phyloP scores from a whole-genome alignment of 345 rosid species.

The Passiflora organensis region DNA sequence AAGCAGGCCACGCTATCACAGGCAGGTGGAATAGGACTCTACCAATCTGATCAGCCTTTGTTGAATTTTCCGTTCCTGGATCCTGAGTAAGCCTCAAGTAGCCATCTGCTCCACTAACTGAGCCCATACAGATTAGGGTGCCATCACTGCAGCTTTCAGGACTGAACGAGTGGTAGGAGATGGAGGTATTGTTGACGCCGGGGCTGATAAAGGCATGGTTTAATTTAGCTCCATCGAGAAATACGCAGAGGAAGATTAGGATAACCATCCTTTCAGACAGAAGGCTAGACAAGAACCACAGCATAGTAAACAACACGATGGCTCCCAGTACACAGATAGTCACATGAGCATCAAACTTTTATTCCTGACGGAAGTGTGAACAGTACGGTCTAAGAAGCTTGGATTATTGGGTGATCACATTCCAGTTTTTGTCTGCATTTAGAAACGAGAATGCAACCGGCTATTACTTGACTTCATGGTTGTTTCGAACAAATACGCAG shows the following conservation, averaged over 20 bases:
- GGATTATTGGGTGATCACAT: constrained; percentile 3
- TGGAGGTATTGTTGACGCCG: background rate
- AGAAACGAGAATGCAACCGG: background rate
- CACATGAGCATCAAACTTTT: no score
- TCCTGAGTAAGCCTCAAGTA: constrained; percentile 27
- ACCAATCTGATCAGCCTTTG: constrained; percentile 12
- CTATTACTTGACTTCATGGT: constrained; percentile 1
- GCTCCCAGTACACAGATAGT: no score
- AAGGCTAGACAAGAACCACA: no score
- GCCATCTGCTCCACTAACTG: constrained; percentile 16
- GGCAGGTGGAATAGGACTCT: constrained; percentile 24
- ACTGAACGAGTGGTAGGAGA: constrained; percentile 23
- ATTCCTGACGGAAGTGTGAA: background rate
- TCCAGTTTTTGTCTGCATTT: constrained; percentile 14
- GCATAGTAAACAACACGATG: no score
- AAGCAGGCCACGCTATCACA: constrained; percentile 35
- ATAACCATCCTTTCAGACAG: constrained; percentile 10
- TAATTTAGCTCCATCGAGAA: constrained; percentile 5
- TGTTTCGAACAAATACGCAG: background rate
- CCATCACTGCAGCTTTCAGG: constrained; percentile 17
- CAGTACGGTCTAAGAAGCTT: background rate
- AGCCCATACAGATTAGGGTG: constrained; percentile 29
- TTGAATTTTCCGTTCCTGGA: constrained; percentile 12
- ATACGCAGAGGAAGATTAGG: constrained; percentile 13
- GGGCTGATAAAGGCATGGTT: constrained; percentile 11